Percentiles rank a stretch among this genome's conserved stretches.
Conservation (phyloP, 306 rosid genomes). For the Vachellia pachyceras region DNA sequence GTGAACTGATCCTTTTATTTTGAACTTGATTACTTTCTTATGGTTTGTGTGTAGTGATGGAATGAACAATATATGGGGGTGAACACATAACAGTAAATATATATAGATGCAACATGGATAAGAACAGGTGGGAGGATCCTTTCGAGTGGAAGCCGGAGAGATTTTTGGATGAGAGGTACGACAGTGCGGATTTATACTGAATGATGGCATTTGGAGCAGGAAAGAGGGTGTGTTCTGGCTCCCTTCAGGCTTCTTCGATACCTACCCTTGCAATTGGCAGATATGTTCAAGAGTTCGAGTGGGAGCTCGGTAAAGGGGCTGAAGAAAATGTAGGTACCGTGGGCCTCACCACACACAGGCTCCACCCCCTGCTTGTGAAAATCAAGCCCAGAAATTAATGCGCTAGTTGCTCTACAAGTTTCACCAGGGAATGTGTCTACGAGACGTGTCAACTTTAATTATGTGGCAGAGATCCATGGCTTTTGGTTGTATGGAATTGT, state of each 20-base stretch:
- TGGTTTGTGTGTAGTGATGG: neutral
- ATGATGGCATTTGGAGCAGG: constrained; percentile 99
- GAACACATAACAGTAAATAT: constrained; percentile 81
- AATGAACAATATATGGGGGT: neutral
- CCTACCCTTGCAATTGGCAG: constrained; percentile 69
- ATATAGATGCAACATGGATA: constrained; percentile 93
- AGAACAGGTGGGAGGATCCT: constrained; percentile 71
- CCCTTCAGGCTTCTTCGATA: constrained; percentile 78
- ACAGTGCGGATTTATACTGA: constrained; percentile 67
- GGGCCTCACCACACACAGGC: constrained; percentile 85
- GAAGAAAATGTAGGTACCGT: constrained; percentile 76
- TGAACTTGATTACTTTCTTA: neutral
- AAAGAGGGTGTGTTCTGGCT: constrained; percentile 89
- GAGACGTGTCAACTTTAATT: neutral
- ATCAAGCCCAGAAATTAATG: constrained; percentile 57
- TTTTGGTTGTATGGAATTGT: too few species aligned
- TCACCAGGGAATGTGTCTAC: neutral
- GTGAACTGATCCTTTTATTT: constrained; percentile 39
- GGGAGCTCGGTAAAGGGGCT: constrained; percentile 71
- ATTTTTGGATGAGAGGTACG: constrained; percentile 72
- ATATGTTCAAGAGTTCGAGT: constrained; percentile 77
- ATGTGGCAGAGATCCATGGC: neutral
- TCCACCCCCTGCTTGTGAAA: constrained; percentile 63
- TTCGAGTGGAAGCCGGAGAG: constrained; percentile 86
- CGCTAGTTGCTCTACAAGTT: neutral